phyloP scores from a whole-genome alignment of 192 early-diverging fungal species.

The Coemansia sp. region DNA sequence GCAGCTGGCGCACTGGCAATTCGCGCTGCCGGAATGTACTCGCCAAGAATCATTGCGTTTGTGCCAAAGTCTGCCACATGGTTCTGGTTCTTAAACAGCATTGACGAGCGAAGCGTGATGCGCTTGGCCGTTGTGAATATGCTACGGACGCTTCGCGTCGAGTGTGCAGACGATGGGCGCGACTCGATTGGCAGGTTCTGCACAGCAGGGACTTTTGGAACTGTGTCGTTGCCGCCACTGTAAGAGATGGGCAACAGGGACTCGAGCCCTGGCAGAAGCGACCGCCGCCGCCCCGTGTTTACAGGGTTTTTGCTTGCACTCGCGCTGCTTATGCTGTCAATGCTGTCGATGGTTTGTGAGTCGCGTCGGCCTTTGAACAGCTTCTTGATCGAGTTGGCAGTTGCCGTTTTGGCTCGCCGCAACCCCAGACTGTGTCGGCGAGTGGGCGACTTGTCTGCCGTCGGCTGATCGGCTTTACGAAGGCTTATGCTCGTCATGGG shows the following conservation, averaged over 20 bases:
- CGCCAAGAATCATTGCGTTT: slow-evolving; percentile 11
- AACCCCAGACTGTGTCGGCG: slow-evolving; percentile 14
- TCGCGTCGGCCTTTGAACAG: slow-evolving; percentile 29
- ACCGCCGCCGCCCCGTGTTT: slow-evolving; percentile 4
- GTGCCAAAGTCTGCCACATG: slow-evolving; percentile 12
- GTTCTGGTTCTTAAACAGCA: slow-evolving; percentile 27
- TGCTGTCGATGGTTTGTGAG: neutral
- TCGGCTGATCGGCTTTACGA: slow-evolving; percentile 1
- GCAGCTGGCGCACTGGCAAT: slow-evolving; percentile 1
- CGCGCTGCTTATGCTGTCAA: neutral
- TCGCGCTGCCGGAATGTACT: neutral
- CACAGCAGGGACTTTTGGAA: neutral
- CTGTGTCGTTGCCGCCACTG: neutral
- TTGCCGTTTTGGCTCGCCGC: slow-evolving; percentile 27
- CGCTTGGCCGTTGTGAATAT: slow-evolving; percentile 45
- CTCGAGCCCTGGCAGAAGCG: slow-evolving; percentile 4
- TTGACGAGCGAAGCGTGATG: slow-evolving; percentile 36
- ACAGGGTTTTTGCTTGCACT: neutral
- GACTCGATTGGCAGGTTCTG: slow-evolving; percentile 14
- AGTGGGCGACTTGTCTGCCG: slow-evolving; percentile 1
- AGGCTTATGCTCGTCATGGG: neutral
- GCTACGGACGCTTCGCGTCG: slow-evolving; percentile 35
- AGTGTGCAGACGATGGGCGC: slow-evolving; percentile 36
- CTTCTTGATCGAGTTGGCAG: slow-evolving; percentile 34
- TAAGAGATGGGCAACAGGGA: neutral